Base-by-base conservation (phyloP, 352 stramenopile genomes). In the Pythium folliculosum region DNA sequence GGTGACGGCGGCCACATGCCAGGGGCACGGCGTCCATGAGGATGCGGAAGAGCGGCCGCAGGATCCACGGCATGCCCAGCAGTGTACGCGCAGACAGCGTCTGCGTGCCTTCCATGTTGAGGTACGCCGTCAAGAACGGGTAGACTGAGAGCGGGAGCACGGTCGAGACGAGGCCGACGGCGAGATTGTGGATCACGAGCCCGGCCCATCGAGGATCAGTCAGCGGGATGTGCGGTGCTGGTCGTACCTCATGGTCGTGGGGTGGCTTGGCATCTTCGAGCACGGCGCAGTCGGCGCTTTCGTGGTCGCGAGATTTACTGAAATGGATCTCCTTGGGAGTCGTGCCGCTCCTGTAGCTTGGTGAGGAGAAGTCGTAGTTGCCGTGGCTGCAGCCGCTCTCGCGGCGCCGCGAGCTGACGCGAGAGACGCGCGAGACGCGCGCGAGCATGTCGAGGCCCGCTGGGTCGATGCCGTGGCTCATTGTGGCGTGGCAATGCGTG, bases 61-160 rank as follows among this genome's bases (percentile, higher is more conserved):
- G 65, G 14, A 69, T 60, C 79, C 79, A 90, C 10, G 81, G 80
- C 7, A 90, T 52, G 12, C 71, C 77, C 14, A 90, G 57, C 54
- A 91, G 52, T 50, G 73, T 73, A 19, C 76, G 76, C 8, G 79
- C 78, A 51, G 81, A 89, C 27, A 85, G 53, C 7, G 78, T 80
- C 65, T 88, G 78, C 16, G 80, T 86, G 61, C 79, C 78, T 77
- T 91, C 76, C 78, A 89, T 88, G 59, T 88, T 87, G 51, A 90
- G 69, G 60, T 90, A 84, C 62, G 74, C 83, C 2, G 70, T 87
- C 44, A 92, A 75, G 55, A 90, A 89, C 9, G 84, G 84, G 69
- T 80, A 89, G 21, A 89, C 71, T 7, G 73, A 76, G 44, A 85
- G 66, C 38, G 81, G 80, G 30, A 90, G 67, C 21, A 75, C 69